Percentiles rank a stretch among this genome's conserved stretches.
These are phyloP conservation scores for Claviceps sp. DNA, from an alignment of 2,329 filamentous ascomycete species.

Conservation along the genomic window DNA sequence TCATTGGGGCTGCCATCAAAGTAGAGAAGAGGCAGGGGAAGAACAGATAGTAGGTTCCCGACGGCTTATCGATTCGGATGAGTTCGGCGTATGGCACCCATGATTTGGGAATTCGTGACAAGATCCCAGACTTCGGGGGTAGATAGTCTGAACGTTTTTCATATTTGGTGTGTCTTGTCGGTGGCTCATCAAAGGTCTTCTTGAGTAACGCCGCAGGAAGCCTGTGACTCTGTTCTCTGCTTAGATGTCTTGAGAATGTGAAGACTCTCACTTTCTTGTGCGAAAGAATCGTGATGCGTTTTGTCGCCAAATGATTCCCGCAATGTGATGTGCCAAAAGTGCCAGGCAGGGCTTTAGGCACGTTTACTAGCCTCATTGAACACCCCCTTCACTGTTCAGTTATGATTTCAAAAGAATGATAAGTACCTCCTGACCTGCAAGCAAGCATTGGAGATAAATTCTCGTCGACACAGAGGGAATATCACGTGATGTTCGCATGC, in stretches of 20 bases:
- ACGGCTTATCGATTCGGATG: constrained; percentile 66
- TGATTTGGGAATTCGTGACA: constrained; percentile 54
- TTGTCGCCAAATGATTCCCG: not conserved
- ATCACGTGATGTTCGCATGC: not conserved
- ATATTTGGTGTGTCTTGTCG: not conserved
- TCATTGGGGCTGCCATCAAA: constrained; percentile 61
- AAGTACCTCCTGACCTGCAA: not conserved
- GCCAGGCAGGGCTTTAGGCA: not conserved
- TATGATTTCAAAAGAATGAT: not conserved
- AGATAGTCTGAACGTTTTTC: constrained; percentile 32
- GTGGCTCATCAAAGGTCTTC: not conserved
- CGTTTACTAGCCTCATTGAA: not conserved
- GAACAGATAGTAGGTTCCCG: constrained; percentile 73
- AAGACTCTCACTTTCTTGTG: not conserved
- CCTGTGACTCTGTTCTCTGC: not conserved
- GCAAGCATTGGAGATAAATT: not conserved
- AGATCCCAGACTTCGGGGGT: constrained; percentile 57
- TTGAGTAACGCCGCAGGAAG: not conserved
- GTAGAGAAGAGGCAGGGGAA: constrained; percentile 79
- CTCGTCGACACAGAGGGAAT: not conserved
- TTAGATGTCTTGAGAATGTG: not conserved
- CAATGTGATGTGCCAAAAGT: not conserved
- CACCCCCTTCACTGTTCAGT: not conserved
- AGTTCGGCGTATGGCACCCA: constrained; percentile 75
- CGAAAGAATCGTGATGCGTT: not conserved